Percentiles rank a stretch among this genome's conserved stretches.
Evolutionary conservation across 805 yeast genomes (phyloP).

Genomic region (Candida stauntonica): DNA sequence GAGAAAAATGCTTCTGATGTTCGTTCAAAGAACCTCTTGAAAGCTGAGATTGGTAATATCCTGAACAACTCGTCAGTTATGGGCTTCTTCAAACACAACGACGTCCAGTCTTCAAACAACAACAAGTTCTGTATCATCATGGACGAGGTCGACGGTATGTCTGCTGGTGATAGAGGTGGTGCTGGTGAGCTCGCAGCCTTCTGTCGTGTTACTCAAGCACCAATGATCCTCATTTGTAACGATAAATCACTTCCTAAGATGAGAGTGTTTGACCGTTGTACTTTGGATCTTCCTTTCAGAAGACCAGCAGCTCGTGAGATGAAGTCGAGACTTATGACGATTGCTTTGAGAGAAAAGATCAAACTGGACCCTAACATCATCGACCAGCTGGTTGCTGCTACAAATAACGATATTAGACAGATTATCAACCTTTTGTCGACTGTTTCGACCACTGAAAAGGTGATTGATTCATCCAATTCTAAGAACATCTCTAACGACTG

Average conservation of each 20-base stretch:
- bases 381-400: constrained; percentile 78
- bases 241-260: constrained; percentile 90
- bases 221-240: constrained; percentile 90
- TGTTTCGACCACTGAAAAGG: constrained; percentile 67
- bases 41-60: constrained; percentile 62
- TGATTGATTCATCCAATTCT: constrained; percentile 60
- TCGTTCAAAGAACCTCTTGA: constrained; percentile 74
- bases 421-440: constrained; percentile 87
- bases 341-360: constrained; percentile 80
- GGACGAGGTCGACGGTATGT: constrained; percentile 99
- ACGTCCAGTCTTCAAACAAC: constrained; percentile 33
- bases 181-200: constrained; percentile 89
- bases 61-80: constrained; percentile 78
- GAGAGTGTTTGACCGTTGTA: constrained; percentile 88
- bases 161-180: constrained; percentile 98
- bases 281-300: constrained; percentile 77
- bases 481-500: constrained; percentile 60
- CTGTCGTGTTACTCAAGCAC: constrained; percentile 81
- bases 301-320: constrained; percentile 83
- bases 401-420: constrained; percentile 90
- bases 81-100: constrained; percentile 56
- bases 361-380: constrained; percentile 75
- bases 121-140: constrained; percentile 76
- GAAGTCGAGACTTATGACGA: constrained; percentile 81
- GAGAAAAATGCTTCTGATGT: constrained; percentile 89